These are phyloP conservation scores for Pichia gijzeniarum DNA, from an alignment of 805 yeast genomes.

Conservation along the genomic window DNA sequence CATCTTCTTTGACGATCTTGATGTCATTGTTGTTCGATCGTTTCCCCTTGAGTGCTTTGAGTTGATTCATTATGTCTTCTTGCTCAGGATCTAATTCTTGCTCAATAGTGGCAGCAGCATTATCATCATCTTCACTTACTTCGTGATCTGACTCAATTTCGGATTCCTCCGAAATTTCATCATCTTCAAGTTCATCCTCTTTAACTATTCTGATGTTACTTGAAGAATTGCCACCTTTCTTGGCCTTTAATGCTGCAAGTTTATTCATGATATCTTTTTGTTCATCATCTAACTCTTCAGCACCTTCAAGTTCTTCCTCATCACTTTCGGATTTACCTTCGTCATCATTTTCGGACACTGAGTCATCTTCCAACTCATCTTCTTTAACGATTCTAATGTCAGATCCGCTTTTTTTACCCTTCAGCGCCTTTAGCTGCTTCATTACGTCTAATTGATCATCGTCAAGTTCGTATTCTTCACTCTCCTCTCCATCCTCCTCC, in stretches of 20 bases:
- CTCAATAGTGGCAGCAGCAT: constrained; percentile 1
- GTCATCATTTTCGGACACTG: constrained; percentile 14
- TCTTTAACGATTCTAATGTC: constrained; percentile 16
- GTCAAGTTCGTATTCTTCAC: constrained; percentile 6
- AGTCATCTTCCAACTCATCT: constrained; percentile 15
- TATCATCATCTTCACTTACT: constrained; percentile 9
- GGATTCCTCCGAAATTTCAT: constrained; percentile 15
- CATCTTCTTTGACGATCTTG: constrained; percentile 29
- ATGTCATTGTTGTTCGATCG: constrained; percentile 10
- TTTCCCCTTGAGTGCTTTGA: constrained; percentile 35
- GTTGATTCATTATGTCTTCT: constrained; percentile 34
- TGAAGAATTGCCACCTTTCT: constrained; percentile 22
- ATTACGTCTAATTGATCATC: constrained; percentile 24
- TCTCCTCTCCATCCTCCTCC: not conserved
- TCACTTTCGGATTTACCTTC: constrained; percentile 19
- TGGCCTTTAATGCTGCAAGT: constrained; percentile 22
- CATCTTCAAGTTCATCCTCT: constrained; percentile 24
- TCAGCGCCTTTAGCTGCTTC: constrained; percentile 37
- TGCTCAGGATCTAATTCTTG: constrained; percentile 13
- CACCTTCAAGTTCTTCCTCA: constrained; percentile 17
- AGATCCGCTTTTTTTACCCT: constrained; percentile 21
- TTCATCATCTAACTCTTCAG: constrained; percentile 22
- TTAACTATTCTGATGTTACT: constrained; percentile 27
- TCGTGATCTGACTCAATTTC: constrained; percentile 26
- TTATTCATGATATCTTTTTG: constrained; percentile 23